Conservation (phyloP, 1,139 yeast species). For the Hanseniaspora uvarum region DNA sequence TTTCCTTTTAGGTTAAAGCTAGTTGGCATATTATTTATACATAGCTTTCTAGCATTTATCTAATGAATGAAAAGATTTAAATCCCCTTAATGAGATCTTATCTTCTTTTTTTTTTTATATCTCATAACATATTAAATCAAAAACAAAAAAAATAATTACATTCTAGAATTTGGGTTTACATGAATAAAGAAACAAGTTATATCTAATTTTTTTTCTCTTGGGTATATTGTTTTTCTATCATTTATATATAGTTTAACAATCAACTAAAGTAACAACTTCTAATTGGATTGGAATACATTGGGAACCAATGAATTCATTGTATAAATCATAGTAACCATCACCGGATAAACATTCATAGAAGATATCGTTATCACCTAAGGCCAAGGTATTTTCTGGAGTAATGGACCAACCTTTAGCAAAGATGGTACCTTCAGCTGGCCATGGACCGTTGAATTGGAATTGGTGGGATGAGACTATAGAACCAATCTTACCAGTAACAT, state of each 20-base stretch:
- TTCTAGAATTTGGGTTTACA: too few species aligned
- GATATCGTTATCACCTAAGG: conserved; percentile 51
- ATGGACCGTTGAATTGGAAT: conserved; percentile 82
- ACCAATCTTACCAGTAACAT: conserved; percentile 60
- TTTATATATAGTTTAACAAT: conserved; percentile 38
- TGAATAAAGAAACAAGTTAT: not conserved
- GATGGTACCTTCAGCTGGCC: conserved; percentile 77
- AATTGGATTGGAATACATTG: conserved; percentile 61
- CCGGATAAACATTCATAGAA: conserved; percentile 78
- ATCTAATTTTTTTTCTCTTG: not conserved
- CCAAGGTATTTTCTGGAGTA: conserved; percentile 51
- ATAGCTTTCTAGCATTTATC: too few species aligned
- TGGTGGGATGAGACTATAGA: conserved; percentile 77
- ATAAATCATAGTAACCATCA: conserved; percentile 62
- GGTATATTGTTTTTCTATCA: not conserved
- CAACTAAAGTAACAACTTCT: conserved; percentile 51
- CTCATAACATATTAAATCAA: too few species aligned
- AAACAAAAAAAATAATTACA: too few species aligned
- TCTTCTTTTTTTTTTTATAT: too few species aligned
- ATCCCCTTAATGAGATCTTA: too few species aligned
- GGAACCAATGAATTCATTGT: conserved; percentile 54
- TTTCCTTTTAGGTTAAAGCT: not conserved
- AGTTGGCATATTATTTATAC: too few species aligned
- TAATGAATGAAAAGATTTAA: too few species aligned
- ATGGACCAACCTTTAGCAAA: conserved; percentile 75